phyloP scores from a whole-genome alignment of 441 rosid genomes.

The Brassica hybrid region DNA sequence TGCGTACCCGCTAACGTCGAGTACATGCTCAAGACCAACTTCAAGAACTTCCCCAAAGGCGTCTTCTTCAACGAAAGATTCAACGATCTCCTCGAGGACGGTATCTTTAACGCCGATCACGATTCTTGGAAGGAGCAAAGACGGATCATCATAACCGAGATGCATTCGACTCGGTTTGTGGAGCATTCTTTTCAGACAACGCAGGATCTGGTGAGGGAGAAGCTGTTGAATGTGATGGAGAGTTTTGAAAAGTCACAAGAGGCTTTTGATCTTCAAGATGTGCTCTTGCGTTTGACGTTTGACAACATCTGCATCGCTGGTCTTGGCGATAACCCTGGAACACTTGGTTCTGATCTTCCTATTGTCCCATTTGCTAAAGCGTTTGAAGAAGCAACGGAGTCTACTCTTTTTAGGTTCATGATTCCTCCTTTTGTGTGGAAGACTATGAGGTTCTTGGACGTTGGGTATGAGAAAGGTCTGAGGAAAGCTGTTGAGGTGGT shows the following conservation, averaged over 20 bases:
- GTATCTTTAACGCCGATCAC: conserved; percentile 68
- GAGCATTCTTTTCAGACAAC: conserved; percentile 56
- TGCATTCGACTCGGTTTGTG: conserved; percentile 67
- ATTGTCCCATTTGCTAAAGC: conserved; percentile 73
- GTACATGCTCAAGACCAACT: conserved; percentile 68
- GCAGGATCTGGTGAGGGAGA: conserved; percentile 54
- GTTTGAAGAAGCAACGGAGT: conserved; percentile 77
- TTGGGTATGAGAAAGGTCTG: conserved; percentile 68
- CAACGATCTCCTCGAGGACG: conserved; percentile 70
- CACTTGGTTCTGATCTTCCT: conserved; percentile 59
- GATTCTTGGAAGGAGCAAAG: conserved; percentile 72
- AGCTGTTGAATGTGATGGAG: conserved; percentile 58
- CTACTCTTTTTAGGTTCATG: conserved; percentile 61
- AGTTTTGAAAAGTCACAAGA: conserved; percentile 47
- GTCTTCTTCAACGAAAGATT: conserved; percentile 58
- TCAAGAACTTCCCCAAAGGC: conserved; percentile 79
- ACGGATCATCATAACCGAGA: conserved; percentile 52
- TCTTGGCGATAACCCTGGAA: conserved; percentile 74
- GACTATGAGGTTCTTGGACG: conserved; percentile 55
- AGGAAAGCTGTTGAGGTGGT: conserved; percentile 59
- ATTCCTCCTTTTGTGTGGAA: conserved; percentile 70
- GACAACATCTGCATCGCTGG: conserved; percentile 78
- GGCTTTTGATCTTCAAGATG: conserved; percentile 67
- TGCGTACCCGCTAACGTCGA: conserved; percentile 66
- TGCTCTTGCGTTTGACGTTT: conserved; percentile 75